Conservation (phyloP, 768 basidiomycete species). For the Daedaleopsis nitida region DNA sequence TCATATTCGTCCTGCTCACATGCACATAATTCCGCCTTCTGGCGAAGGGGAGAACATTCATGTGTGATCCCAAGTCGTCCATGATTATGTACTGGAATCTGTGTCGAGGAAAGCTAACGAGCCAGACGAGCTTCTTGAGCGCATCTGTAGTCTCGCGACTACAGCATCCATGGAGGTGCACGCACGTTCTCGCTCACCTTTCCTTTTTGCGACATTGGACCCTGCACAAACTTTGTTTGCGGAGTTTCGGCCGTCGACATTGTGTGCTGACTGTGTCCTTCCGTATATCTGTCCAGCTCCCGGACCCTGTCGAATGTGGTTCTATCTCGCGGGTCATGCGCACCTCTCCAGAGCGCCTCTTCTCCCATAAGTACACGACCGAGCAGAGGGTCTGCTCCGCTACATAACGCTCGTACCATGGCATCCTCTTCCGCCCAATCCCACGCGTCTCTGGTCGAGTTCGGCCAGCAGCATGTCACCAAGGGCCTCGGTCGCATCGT, state of each 20-base stretch:
- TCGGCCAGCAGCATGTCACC: slow-evolving; percentile 49
- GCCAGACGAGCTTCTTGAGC: too few species aligned
- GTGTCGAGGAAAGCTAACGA: too few species aligned
- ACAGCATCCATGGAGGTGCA: too few species aligned
- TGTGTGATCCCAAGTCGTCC: too few species aligned
- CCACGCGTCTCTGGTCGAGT: slow-evolving; percentile 29
- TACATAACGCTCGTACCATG: slow-evolving; percentile 16
- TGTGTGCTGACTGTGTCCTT: neutral
- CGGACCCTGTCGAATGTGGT: neutral
- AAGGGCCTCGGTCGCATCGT: slow-evolving; percentile 44
- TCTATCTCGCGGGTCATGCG: slow-evolving; percentile 4
- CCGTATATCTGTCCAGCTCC: neutral
- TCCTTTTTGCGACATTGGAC: too few species aligned
- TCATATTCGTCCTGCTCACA: too few species aligned
- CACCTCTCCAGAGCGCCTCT: neutral
- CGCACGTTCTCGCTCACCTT: too few species aligned
- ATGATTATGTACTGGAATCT: too few species aligned
- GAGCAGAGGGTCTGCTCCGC: neutral
- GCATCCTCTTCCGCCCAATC: slow-evolving; percentile 12
- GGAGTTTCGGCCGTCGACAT: neutral
- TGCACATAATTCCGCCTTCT: too few species aligned
- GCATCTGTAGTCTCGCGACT: too few species aligned
- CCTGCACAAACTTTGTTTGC: too few species aligned
- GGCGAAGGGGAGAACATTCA: too few species aligned
- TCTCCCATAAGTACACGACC: slow-evolving; percentile 2